Conservation (phyloP, 805 yeast genomes). For the Wickerhamiella domercqiae region DNA sequence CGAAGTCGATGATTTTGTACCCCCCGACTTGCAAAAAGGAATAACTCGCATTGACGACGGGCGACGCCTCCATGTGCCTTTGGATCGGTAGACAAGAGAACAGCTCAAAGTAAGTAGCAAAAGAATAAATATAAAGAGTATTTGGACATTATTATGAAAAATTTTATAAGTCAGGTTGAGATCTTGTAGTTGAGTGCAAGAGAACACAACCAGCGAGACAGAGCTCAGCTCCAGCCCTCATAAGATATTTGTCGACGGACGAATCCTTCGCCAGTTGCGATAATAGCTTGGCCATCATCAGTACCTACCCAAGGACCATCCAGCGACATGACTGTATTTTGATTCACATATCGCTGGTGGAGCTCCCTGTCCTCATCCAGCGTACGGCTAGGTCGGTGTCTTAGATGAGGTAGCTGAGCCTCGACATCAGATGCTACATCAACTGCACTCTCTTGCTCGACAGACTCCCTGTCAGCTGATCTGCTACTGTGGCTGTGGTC, state of each 20-base stretch:
- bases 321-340: slow-evolving; percentile 47
- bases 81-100: too few relatives aligned
- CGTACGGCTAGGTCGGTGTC: slow-evolving; percentile 30
- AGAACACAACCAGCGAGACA: too few relatives aligned
- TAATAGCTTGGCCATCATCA: slow-evolving; percentile 39
- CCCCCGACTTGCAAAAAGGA: too few relatives aligned
- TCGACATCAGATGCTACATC: background rate
- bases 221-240: slow-evolving; percentile 30
- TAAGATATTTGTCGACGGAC: slow-evolving; percentile 25
- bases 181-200: too few relatives aligned
- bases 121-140: too few relatives aligned
- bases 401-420: slow-evolving; percentile 11
- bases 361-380: slow-evolving; percentile 67
- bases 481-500: too few relatives aligned
- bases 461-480: background rate
- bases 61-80: too few relatives aligned
- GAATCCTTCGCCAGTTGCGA: slow-evolving; percentile 32
- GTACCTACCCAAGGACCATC: slow-evolving; percentile 76
- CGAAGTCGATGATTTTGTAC: too few relatives aligned
- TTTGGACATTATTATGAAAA: too few relatives aligned
- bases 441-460: background rate
- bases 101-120: too few relatives aligned
- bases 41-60: too few relatives aligned
- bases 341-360: slow-evolving; percentile 61
- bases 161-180: too few relatives aligned